These are phyloP conservation scores for Crotalaria pallida DNA, from an alignment of 306 rosid genomes.

Conservation along the genomic window DNA sequence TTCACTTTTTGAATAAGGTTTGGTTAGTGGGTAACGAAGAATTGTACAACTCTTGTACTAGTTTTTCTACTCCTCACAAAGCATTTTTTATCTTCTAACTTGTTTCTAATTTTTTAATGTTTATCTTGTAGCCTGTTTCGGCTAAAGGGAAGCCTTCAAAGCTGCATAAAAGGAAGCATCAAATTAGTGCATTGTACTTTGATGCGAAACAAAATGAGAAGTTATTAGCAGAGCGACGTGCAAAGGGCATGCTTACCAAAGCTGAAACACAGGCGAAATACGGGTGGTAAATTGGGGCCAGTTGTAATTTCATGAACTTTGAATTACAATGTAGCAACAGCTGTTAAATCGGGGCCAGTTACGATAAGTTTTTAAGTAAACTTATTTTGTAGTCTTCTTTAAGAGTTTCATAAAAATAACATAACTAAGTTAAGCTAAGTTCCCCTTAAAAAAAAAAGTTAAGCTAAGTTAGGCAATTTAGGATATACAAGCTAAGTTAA, in stretches of 20 bases:
- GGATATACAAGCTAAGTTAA: too few species aligned
- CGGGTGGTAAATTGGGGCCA: conserved; percentile 72
- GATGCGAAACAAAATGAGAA: conserved; percentile 92
- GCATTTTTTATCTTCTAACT: neutral
- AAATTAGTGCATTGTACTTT: conserved; percentile 70
- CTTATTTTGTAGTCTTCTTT: too few species aligned
- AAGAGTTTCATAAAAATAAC: too few species aligned
- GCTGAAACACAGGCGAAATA: conserved; percentile 95
- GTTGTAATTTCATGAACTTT: neutral
- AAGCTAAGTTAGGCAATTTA: too few species aligned
- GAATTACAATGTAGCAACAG: neutral
- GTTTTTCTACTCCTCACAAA: neutral
- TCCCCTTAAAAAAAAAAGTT: too few species aligned
- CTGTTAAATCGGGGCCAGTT: too few species aligned
- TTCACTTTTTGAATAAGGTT: neutral
- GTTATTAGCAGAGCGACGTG: conserved; percentile 75
- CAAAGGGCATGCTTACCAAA: conserved; percentile 87
- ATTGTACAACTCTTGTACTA: neutral
- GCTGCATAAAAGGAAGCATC: conserved; percentile 95
- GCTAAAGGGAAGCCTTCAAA: conserved; percentile 81
- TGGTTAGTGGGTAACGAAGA: neutral
- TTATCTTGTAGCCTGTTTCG: conserved; percentile 59
- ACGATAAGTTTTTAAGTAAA: too few species aligned
- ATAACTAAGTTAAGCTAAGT: too few species aligned
- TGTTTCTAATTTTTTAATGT: neutral